Percentiles rank a stretch among this genome's conserved stretches.
Evolutionary conservation across 2,329 filamentous ascomycete species (phyloP).

Genomic region (Arthrobotrys entomopaga): DNA sequence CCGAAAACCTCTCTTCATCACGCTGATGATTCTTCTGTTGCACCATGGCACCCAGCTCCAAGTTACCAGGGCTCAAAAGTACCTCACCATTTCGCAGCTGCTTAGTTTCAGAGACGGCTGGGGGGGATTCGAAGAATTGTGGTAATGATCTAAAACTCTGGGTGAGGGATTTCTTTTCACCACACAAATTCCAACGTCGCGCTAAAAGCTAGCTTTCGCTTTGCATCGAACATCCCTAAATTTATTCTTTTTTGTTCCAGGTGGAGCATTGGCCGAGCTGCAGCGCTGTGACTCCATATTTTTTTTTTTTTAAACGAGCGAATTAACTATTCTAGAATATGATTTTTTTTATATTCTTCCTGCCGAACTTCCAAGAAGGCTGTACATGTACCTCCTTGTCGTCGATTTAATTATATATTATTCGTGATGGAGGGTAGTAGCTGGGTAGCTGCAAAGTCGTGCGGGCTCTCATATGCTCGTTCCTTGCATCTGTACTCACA

Average conservation of each 20-base stretch:
- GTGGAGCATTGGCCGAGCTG: neutral
- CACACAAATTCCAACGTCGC: conserved; percentile 10
- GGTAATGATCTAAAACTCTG: conserved; percentile 20
- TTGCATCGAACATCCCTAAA: conserved; percentile 8
- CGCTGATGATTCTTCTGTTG: conserved; percentile 14
- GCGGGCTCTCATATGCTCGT: conserved; percentile 35
- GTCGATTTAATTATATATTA: neutral
- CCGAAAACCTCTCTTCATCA: conserved; percentile 17
- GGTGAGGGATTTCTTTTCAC: conserved; percentile 52
- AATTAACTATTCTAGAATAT: conserved; percentile 48
- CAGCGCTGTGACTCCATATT: conserved; percentile 1
- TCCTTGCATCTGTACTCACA: conserved; percentile 28
- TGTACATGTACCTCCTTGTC: neutral
- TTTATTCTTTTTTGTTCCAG: neutral
- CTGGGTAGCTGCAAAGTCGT: conserved; percentile 2
- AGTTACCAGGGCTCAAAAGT: conserved; percentile 43
- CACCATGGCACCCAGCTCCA: conserved; percentile 30
- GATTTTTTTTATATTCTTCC: conserved; percentile 14
- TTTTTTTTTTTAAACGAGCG: conserved; percentile 38
- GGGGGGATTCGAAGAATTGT: conserved; percentile 17
- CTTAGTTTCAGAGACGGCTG: conserved; percentile 21
- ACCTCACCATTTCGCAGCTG: conserved; percentile 39
- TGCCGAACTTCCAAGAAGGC: conserved; percentile 10
- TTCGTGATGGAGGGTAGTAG: neutral
- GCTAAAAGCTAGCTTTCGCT: conserved; percentile 11